Base-by-base conservation (phyloP, 345 rosid genomes). In the Trapa bicornis region DNA sequence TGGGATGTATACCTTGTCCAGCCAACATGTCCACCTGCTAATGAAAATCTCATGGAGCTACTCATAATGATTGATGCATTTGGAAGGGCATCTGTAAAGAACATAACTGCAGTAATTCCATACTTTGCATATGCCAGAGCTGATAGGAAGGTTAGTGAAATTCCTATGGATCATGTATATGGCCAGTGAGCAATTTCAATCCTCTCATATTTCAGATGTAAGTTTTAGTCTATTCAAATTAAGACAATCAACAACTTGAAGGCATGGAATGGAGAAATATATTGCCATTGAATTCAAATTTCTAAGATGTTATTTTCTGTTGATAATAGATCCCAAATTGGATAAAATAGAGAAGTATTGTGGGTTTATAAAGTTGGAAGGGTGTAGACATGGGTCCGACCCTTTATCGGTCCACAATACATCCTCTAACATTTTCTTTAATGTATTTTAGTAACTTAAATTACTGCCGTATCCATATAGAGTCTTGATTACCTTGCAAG, bases 111-210 rank as follows among this genome's bases (percentile, higher is more conserved):
- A 2, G 98, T 93, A 12, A 88, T 93, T 73, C 98, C 98, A 7
- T 93, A 93, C 81, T 93, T 93, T 78, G 98, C 97, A 47, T 90
- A 90, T 75, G 98, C 98, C 60, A 84, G 97, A 72, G 98, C 98
- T 72, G 98, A 93, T 81, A 80, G 97, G 76, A 93, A 93, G 97
- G 98, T 88, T 54, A 54, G 7, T 78, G 98, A 93, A 76, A 93
- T 93, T 70, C 96, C 98, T 7, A 94, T 90, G 47, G 98, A 93
- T 80, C 97, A 93, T 76, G 92, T 90, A 7, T 90, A 93, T 77
- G 97, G 97, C 75, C 97, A 85, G 94, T 96, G 90, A 83, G 64
- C 52, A 43, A n/a, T 52, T 47, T 32, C 57, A 37, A 33, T 67
- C 36, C 16, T 39, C 32, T 10, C 22, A 41, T 39, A n/a, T 37